phyloP scores from a whole-genome alignment of 1,139 yeast species.

The Casaregolazyma lundiana region DNA sequence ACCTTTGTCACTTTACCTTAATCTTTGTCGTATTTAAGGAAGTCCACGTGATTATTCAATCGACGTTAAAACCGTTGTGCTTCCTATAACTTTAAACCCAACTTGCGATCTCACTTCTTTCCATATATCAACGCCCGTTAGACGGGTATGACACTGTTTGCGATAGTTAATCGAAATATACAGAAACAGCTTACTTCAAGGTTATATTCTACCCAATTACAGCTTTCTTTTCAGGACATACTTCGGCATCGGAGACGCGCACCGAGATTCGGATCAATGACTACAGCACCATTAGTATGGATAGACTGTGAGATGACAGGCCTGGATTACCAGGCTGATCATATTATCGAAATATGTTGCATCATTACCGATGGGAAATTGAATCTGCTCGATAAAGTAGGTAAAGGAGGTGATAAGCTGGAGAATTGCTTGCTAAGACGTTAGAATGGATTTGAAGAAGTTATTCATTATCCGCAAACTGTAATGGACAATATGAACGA shows the following conservation, averaged over 20 bases:
- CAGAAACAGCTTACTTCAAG: not conserved
- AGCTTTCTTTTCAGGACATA: conserved; percentile 1
- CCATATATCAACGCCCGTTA: not conserved
- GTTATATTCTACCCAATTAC: not conserved
- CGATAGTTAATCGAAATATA: not conserved
- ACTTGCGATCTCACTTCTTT: not conserved
- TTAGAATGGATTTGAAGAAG: conserved; percentile 66
- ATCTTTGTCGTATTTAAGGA: no score
- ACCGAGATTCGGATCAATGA: conserved; percentile 3
- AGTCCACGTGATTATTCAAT: no score
- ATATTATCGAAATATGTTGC: conserved; percentile 89
- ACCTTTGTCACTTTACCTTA: no score
- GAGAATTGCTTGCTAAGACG: not conserved
- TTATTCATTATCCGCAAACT: conserved; percentile 64
- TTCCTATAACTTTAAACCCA: no score
- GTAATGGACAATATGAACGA: conserved; percentile 69
- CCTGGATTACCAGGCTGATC: conserved; percentile 62
- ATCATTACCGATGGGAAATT: conserved; percentile 79
- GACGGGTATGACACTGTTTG: not conserved
- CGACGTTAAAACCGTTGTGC: no score
- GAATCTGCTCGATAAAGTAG: conserved; percentile 53
- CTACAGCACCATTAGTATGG: conserved; percentile 52
- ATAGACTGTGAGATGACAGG: conserved; percentile 96
- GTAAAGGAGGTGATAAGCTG: conserved; percentile 7
- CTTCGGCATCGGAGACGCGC: not conserved